phyloP scores from a whole-genome alignment of 805 yeast species.

The Candida pseudofarinosa region DNA sequence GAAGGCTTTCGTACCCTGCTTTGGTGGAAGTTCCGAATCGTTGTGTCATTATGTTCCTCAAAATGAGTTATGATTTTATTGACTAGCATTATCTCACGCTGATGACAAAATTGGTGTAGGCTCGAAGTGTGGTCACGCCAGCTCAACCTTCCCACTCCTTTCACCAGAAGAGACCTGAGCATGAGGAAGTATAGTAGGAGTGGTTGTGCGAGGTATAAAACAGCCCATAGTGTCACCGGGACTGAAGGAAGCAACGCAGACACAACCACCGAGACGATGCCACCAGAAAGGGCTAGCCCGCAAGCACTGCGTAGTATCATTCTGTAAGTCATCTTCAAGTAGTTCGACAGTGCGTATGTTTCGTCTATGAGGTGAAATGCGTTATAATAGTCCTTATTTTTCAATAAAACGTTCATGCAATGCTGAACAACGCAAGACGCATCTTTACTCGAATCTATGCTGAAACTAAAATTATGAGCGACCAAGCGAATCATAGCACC shows the following conservation, averaged over 20 bases:
- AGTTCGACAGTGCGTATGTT: conserved; percentile 15
- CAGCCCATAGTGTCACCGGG: conserved; percentile 11
- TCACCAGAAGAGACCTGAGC: conserved; percentile 7
- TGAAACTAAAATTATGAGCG: conserved; percentile 5
- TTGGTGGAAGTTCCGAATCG: conserved; percentile 36
- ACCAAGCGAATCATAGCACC: conserved; percentile 9
- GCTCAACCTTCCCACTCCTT: conserved; percentile 25
- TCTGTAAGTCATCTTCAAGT: neutral
- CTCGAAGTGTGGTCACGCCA: conserved; percentile 34
- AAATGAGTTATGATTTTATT: conserved; percentile 35
- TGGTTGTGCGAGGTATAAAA: conserved; percentile 4
- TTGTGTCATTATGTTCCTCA: conserved; percentile 41
- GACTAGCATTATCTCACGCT: conserved; percentile 26
- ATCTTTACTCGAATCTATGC: neutral
- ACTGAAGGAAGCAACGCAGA: conserved; percentile 11
- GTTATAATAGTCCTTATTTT: conserved; percentile 24
- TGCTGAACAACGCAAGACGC: conserved; percentile 6
- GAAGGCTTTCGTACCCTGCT: conserved; percentile 21
- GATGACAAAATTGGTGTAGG: conserved; percentile 23
- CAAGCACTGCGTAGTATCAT: neutral
- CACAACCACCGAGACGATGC: neutral
- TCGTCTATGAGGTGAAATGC: conserved; percentile 25
- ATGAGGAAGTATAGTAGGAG: conserved; percentile 5
- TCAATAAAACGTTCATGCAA: conserved; percentile 16
- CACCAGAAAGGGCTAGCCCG: neutral